These are phyloP conservation scores for Pythium sp. DNA, from an alignment of 352 stramenopile species.

Conservation along the genomic window DNA sequence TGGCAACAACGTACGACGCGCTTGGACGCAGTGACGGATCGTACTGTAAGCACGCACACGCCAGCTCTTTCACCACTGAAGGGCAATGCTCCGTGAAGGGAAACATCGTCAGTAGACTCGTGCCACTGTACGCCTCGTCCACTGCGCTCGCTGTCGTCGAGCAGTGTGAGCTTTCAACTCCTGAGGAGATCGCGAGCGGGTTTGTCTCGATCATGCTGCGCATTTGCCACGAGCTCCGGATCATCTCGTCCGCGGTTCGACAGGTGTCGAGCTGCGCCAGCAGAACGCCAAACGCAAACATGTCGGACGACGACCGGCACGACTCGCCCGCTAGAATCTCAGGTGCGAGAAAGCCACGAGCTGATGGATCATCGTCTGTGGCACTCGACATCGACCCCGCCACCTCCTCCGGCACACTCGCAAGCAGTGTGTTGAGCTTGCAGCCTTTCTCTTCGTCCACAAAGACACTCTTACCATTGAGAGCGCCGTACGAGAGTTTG, in stretches of 20 bases:
- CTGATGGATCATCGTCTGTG: slow-evolving; percentile 14
- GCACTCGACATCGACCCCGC: neutral
- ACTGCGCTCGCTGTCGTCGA: slow-evolving; percentile 26
- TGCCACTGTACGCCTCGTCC: slow-evolving; percentile 32
- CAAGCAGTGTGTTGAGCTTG: slow-evolving; percentile 77
- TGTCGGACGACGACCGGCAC: slow-evolving; percentile 49
- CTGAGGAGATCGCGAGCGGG: slow-evolving; percentile 23
- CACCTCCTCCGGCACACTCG: slow-evolving; percentile 43
- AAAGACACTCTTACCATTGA: slow-evolving; percentile 68
- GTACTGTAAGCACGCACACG: slow-evolving; percentile 60
- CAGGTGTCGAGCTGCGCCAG: slow-evolving; percentile 56
- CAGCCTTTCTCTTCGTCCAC: slow-evolving; percentile 70
- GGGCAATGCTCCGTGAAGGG: slow-evolving; percentile 71
- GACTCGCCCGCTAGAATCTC: slow-evolving; percentile 50
- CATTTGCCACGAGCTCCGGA: slow-evolving; percentile 51
- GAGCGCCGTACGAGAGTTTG: slow-evolving; percentile 65
- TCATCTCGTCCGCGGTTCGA: slow-evolving; percentile 62
- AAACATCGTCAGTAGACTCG: slow-evolving; percentile 39
- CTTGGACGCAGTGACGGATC: slow-evolving; percentile 70
- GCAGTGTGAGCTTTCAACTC: slow-evolving; percentile 26
- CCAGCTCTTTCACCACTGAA: slow-evolving; percentile 49
- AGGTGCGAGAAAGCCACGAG: slow-evolving; percentile 47
- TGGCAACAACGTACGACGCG: slow-evolving; percentile 70
- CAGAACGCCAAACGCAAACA: slow-evolving; percentile 76
- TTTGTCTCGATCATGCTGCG: slow-evolving; percentile 36